Base-by-base conservation (phyloP, 805 yeast genomes). In the Ogataea zsoltii region DNA sequence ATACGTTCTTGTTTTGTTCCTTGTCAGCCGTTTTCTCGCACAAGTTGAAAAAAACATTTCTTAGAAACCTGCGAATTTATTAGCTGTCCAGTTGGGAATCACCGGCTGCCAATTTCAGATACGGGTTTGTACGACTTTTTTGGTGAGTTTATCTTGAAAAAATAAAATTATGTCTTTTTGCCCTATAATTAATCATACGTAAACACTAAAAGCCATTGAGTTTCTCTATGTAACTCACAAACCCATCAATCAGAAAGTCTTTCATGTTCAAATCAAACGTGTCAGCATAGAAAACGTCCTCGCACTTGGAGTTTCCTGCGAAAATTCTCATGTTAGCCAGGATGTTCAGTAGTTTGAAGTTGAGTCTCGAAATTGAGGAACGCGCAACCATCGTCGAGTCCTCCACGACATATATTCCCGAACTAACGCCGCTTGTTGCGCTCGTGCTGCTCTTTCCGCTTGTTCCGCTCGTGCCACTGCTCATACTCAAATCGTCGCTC, bases 311-410 rank as follows among this genome's bases (percentile, higher is more conserved):
- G 35, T 56, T 56, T 10, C 66, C 66, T 23, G 60, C 53, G 44
- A 59, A 63, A n/a, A 63, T 61, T 44, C 68, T 53, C 61, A 63
- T 53, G 33, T 60, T 56, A 16, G 59, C 65, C 23, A 60, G 41
- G 7, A 62, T 56, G 35, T 63, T 59, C 21, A 60, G 36, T 25
- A 63, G 37, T 26, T 59, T 59, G 50, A 55, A 55, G 38, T 57
- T 59, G 21, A 60, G 45, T 36, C 51, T 55, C 5, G 63, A 56
- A 30, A 58, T 53, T 2, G 52, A 32, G 1, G 58, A 53, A 10
- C 33, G 38, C 9, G 47, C 44, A n/a, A 26, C 16, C 13, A 33
- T 23, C 9, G 19, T 23, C 6, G 42, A 44, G 13, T 50, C 53
- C 14, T 45, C 44, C 13, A 36, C 25, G 5, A 31, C 34, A 3